Percentiles rank a stretch among this genome's conserved stretches.
Evolutionary conservation across 306 rosid species (phyloP).

Genomic region (Cicer cuneatum): DNA sequence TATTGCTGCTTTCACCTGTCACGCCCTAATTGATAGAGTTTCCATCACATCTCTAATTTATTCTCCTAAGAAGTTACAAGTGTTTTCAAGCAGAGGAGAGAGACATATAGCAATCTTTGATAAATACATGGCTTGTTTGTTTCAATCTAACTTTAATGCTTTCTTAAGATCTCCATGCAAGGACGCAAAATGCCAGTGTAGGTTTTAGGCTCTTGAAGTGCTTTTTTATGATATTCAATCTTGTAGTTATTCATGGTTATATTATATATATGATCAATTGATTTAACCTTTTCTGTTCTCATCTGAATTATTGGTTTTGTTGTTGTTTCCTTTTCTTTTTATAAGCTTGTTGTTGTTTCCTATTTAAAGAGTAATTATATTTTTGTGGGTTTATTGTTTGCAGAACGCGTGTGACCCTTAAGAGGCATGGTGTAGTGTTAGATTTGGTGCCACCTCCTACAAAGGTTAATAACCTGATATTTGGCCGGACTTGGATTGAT

Average conservation of each 20-base stretch:
- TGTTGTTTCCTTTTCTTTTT: background rate
- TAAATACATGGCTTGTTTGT: conserved; percentile 28
- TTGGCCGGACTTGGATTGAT: conserved; percentile 96
- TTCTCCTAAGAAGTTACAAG: conserved; percentile 24
- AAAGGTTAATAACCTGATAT: conserved; percentile 89
- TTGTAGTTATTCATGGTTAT: conserved; percentile 12
- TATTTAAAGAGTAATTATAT: conserved; percentile 26
- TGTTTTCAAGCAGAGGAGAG: conserved; percentile 32
- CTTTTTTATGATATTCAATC: conserved; percentile 16
- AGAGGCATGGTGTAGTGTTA: conserved; percentile 77
- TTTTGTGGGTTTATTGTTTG: conserved; percentile 45
- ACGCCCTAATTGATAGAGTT: conserved; percentile 31
- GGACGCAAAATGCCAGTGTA: conserved; percentile 19
- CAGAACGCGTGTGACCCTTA: conserved; percentile 87
- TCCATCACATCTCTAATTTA: conserved; percentile 26
- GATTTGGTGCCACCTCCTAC: conserved; percentile 96
- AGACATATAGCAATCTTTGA: conserved; percentile 20
- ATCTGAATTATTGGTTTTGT: conserved; percentile 17
- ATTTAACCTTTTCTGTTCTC: conserved; percentile 23
- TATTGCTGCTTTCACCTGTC: conserved; percentile 30
- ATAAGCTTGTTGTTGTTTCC: conserved; percentile 33
- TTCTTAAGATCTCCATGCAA: conserved; percentile 35
- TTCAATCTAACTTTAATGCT: conserved; percentile 35
- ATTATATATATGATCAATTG: conserved; percentile 8
- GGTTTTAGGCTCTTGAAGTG: conserved; percentile 37